A percentile compares a stretch with the other conserved stretches of the same genome.
These are phyloP conservation scores for Artemisia tridentata DNA, from an alignment of 129 eudicot species.

Conservation along the genomic window DNA sequence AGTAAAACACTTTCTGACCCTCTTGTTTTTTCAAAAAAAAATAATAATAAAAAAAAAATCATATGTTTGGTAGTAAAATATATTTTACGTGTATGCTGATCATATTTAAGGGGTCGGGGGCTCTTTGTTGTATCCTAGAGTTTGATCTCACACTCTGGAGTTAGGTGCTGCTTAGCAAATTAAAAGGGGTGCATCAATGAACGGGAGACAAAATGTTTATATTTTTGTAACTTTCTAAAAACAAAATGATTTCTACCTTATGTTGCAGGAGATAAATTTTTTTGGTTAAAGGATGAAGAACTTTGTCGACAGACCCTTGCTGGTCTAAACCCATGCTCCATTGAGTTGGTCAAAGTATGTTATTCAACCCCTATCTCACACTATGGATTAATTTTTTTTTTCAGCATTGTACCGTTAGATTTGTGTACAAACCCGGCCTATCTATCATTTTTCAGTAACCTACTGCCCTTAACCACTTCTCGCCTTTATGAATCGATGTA, in stretches of 20 bases:
- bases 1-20: background rate
- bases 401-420: background rate
- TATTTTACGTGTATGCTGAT: too few species aligned
- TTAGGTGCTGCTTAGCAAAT: too few species aligned
- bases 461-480: background rate
- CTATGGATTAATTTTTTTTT: background rate
- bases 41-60: background rate
- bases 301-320: conserved; percentile 82
- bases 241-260: background rate
- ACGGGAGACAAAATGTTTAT: too few species aligned
- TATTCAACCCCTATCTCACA: conserved; percentile 1
- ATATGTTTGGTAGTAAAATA: too few species aligned
- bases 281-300: conserved; percentile 78
- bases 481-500: conserved; percentile 15
- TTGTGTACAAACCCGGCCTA: background rate
- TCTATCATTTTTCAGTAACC: background rate
- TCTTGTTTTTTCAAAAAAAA: background rate
- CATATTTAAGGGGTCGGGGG: too few species aligned
- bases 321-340: conserved; percentile 64
- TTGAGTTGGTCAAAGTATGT: conserved; percentile 64
- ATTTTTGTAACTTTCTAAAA: too few species aligned
- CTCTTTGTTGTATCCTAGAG: too few species aligned
- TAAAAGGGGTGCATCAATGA: too few species aligned
- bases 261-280: conserved; percentile 68
- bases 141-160: too few species aligned